Base-by-base conservation (phyloP, 2,329 filamentous ascomycete species). In the Grosmannia huntii region DNA sequence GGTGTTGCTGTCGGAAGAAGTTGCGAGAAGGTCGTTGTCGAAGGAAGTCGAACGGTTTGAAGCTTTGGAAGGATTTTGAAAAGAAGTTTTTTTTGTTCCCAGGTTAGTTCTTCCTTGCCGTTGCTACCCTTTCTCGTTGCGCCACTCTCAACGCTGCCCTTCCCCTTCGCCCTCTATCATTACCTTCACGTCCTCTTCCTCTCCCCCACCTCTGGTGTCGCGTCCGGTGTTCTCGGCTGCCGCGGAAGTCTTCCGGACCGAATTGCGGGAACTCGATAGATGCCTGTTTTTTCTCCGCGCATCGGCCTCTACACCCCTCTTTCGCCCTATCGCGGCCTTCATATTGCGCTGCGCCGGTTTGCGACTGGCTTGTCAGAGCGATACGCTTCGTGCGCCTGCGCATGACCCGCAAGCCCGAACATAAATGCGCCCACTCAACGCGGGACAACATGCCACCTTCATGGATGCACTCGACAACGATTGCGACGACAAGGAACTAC, bases 1-100 rank as follows among this genome's bases (percentile, higher is more conserved):
- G 62, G 61, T 61, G 62, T 61, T 61, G 63, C 58, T 58, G 62
- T 63, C 58, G 63, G 62, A 63, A 62, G 64, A 62, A 61, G 62
- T 62, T 59, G 61, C 46, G 61, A 59, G 61, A 59, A 61, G 60
- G 62, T 53, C 48, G 64, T 57, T 59, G 61, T 59, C 60, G 63
- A 62, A 60, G 62, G 63, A 62, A 60, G 62, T 59, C 59, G 61
- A 60, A 61, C 53, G 53, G 53, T 49, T 52, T 33, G 54, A 59
- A 48, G 49, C 49, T 53, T 57, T 59, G 49, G 36, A 53, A 56
- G 49, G 38, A 5, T 41, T 48, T 51, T 51, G 53, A 38, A 53
- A 27, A 46, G 25, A 16, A 16, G 14, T 28, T 55, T 54, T 53
- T 31, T 27, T 53, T 19, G 27, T 48, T 27, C 33, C 2, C 36